Evolutionary conservation across 108 stramenopile genomes (phyloP).

Genomic region (Licmophora abbreviata): DNA sequence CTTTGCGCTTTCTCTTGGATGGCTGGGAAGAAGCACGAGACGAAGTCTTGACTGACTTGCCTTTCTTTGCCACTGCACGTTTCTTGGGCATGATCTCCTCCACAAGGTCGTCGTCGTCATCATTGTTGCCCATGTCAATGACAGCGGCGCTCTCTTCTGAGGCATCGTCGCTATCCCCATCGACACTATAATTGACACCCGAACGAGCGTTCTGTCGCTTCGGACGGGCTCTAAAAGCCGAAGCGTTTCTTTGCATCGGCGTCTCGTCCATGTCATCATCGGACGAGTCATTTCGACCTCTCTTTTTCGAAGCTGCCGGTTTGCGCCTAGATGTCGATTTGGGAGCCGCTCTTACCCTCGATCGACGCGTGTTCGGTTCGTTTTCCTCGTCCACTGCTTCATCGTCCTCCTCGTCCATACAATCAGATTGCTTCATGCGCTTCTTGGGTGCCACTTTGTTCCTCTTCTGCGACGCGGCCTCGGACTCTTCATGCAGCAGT

Average conservation of each 20-base stretch:
- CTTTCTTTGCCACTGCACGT: not conserved
- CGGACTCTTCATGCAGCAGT: not conserved
- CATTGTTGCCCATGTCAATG: not conserved
- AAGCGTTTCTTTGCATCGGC: not conserved
- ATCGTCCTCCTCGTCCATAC: constrained; percentile 24
- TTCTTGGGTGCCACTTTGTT: not conserved
- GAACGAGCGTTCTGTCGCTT: not conserved
- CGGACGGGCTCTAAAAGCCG: not conserved
- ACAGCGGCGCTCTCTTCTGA: not conserved
- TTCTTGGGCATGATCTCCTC: not conserved
- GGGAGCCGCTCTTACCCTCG: no score
- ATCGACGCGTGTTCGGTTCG: constrained; percentile 1
- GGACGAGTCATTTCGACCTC: no score
- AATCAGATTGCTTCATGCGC: constrained; percentile 1
- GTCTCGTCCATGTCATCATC: constrained; percentile 1
- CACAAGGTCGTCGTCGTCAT: not conserved
- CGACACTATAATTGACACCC: not conserved
- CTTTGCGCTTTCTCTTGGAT: no score
- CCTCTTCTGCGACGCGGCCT: not conserved
- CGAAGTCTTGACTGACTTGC: no score
- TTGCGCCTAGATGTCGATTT: not conserved
- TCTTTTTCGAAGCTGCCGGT: not conserved
- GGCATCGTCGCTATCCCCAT: not conserved
- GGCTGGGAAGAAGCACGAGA: no score
- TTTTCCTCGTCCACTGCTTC: constrained; percentile 15